phyloP scores from a whole-genome alignment of 2,329 filamentous ascomycete species.

The Aspergillus fumigatus region DNA sequence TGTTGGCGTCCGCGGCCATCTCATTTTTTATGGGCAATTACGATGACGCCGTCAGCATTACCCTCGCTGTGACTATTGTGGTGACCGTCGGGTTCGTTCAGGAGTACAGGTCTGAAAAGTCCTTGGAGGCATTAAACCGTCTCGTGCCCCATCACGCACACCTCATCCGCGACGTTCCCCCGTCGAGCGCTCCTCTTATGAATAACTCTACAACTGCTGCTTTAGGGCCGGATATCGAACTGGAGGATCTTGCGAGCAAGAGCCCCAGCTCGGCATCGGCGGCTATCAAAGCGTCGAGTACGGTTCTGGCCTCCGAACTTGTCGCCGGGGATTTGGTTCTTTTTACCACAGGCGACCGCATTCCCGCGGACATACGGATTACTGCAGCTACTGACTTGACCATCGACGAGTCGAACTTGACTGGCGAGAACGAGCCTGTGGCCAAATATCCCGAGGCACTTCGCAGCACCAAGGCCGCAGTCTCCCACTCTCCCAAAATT shows the following conservation, averaged over 20 bases:
- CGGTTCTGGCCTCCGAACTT: constrained; percentile 79
- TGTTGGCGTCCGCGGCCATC: constrained; percentile 80
- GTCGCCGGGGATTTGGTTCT: constrained; percentile 90
- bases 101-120: constrained; percentile 96
- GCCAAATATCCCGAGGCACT: constrained; percentile 66
- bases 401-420: constrained; percentile 95
- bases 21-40: constrained; percentile 89
- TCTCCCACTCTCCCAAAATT: constrained; percentile 31
- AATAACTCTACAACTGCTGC: constrained; percentile 14
- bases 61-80: constrained; percentile 93
- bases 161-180: constrained; percentile 63
- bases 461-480: constrained; percentile 24
- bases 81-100: constrained; percentile 95
- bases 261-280: constrained; percentile 55
- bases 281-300: constrained; percentile 70
- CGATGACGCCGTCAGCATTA: constrained; percentile 93
- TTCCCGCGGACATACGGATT: constrained; percentile 92
- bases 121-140: constrained; percentile 87
- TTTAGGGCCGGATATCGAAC: constrained; percentile 43
- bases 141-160: constrained; percentile 94
- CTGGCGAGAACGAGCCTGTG: constrained; percentile 93
- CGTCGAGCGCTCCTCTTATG: constrained; percentile 18
- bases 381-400: constrained; percentile 84
- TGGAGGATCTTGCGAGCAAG: constrained; percentile 44
- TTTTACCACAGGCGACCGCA: constrained; percentile 92